Evolutionary conservation across 2,329 filamentous ascomycete genomes (phyloP), one percentile per base, ranked within the genome.

Genomic region (Pestalotiopsis sp.): DNA sequence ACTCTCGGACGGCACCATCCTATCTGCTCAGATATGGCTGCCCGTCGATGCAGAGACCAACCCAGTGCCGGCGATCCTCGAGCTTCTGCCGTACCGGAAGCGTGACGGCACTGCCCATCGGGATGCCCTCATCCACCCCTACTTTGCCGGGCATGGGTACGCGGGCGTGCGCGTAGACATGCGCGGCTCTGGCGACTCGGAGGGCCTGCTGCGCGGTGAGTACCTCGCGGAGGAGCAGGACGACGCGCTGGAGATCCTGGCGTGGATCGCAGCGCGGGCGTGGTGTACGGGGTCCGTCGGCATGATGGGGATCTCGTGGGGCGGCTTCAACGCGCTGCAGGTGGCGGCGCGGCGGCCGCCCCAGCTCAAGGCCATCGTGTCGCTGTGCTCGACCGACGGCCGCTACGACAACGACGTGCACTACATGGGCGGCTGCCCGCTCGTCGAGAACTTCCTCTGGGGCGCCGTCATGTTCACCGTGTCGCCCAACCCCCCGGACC

Each of bases 381-480:
- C 56, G 24, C 24, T 59, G 13, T 59, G 56, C 56, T 59, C 56
- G 30, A 59, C 56, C 11, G 56, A 59, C 20, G 56, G 35, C 56
- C 24, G 56, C 24, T 59, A 59, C 30, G 20, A 35, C 20, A 59
- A 59, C 11, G 56, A 59, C 20, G 30, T 59, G 11, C 56, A 59
- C 30, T 59, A 59, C 56, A 59, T 59, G 56, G 56, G 56, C n/a
- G 56, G 56, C 30, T 59, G 56, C 56, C 56, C 30, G 17, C 56
- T 59, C 17, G 56, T 59, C 24, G 56, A 59, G 20, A 59, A 59
- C 56, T 59, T 59, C 22, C 56, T 59, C 56, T 59, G 56, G 56
- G 56, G 56, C 17, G 30, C 56, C 56, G 30, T 26, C 56, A 59
- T 59, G 56, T 38, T 59, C 17, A 30, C 56, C 30, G 30, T 59